Conservation (phyloP, 1,284 basidiomycete genomes). For the Stygiomarasmius scandens region DNA sequence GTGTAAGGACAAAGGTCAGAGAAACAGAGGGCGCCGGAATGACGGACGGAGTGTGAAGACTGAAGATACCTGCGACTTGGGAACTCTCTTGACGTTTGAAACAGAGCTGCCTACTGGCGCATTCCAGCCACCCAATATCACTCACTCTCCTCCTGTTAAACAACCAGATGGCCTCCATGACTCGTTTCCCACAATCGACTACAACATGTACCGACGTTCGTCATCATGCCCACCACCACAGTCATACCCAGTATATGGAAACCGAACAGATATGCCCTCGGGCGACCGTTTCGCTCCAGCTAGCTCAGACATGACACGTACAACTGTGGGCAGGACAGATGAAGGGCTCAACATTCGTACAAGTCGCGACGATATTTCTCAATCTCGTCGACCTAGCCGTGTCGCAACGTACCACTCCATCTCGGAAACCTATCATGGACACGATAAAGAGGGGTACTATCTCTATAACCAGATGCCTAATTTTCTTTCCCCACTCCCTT, state of each 20-base stretch:
- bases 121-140: no score
- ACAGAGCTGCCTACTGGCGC: neutral
- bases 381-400: conserved; percentile 35
- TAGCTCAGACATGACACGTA: conserved; percentile 15
- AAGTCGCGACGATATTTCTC: conserved; percentile 39
- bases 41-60: neutral
- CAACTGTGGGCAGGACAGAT: neutral
- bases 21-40: neutral
- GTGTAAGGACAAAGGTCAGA: neutral
- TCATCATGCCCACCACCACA: conserved; percentile 44
- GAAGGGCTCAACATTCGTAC: conserved; percentile 10
- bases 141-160: neutral
- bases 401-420: conserved; percentile 38
- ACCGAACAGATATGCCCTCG: neutral
- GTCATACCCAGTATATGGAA: conserved; percentile 25
- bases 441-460: neutral
- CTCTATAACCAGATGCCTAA: no score
- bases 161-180: conserved; percentile 17
- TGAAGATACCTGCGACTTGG: conserved; percentile 9
- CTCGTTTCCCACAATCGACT: neutral
- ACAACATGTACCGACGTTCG: conserved; percentile 25
- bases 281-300: conserved; percentile 4
- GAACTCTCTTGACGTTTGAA: conserved; percentile 3
- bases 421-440: neutral
- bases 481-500: no score